Conservation (phyloP, 108 stramenopile genomes). For the Nitzschia sp. region DNA sequence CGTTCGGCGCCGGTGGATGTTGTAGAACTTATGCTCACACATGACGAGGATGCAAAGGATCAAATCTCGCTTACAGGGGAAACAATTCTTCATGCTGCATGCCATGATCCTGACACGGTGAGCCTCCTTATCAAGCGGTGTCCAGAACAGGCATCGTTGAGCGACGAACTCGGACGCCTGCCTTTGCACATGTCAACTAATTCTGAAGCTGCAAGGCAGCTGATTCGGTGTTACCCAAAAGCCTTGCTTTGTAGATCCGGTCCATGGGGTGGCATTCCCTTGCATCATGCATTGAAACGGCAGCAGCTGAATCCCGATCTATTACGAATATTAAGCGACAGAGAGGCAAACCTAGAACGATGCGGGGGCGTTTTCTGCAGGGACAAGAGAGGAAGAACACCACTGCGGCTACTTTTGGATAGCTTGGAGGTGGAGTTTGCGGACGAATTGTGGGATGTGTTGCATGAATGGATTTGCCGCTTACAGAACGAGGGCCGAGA, state of each 20-base stretch:
- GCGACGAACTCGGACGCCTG: background rate
- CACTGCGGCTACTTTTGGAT: background rate
- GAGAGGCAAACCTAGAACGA: background rate
- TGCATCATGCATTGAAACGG: constrained; percentile 1
- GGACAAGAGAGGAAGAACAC: constrained; percentile 18
- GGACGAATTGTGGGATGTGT: constrained; percentile 7
- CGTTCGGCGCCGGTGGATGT: constrained; percentile 10
- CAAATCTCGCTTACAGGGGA: constrained; percentile 1
- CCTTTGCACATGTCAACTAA: constrained; percentile 1
- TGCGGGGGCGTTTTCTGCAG: background rate
- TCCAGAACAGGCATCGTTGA: background rate
- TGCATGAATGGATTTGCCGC: background rate
- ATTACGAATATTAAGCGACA: background rate
- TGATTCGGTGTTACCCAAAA: constrained; percentile 1
- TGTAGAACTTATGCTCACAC: background rate
- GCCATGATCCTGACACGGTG: background rate
- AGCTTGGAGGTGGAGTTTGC: background rate
- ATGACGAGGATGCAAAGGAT: constrained; percentile 19
- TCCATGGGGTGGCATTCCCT: constrained; percentile 2
- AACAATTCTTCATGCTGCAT: constrained; percentile 1
- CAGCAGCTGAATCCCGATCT: background rate
- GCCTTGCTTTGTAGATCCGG: constrained; percentile 4
- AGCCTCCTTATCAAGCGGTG: background rate
- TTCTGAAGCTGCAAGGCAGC: background rate
- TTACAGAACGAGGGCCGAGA: background rate